Conservation (phyloP, 2,329 filamentous ascomycete genomes). For the Fonsecaea pedrosoi region DNA sequence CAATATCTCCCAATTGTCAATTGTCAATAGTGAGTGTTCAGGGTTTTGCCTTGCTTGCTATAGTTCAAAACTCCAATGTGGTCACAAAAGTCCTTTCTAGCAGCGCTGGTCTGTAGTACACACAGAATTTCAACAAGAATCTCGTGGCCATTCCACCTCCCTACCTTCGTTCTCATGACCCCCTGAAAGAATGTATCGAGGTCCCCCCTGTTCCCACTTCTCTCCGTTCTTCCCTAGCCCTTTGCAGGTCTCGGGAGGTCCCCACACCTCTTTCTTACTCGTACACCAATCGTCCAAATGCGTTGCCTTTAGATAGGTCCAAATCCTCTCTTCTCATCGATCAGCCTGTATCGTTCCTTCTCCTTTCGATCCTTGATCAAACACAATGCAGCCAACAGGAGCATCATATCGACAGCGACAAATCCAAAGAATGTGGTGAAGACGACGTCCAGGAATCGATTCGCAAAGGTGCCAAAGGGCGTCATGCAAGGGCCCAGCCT, state of each 20-base stretch:
- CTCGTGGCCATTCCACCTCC: neutral
- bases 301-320: constrained; percentile 28
- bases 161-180: no score
- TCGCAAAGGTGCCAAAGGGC: constrained; percentile 71
- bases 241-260: neutral
- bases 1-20: no score
- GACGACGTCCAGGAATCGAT: constrained; percentile 74
- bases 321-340: constrained; percentile 75
- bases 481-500: constrained; percentile 73
- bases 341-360: constrained; percentile 76
- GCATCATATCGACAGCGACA: constrained; percentile 70
- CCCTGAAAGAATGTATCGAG: neutral
- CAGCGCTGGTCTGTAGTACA: no score
- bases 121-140: no score
- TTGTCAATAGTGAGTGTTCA: no score
- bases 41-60: no score
- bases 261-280: neutral
- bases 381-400: constrained; percentile 75
- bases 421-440: constrained; percentile 83
- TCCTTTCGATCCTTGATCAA: constrained; percentile 82
- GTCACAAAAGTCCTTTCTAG: no score
- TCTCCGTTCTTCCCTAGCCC: neutral
- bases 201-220: neutral
- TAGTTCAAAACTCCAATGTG: no score
- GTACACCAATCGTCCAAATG: neutral